Conservation (phyloP, 2,329 filamentous ascomycete species). For the Ploettnerulaceae sp. region DNA sequence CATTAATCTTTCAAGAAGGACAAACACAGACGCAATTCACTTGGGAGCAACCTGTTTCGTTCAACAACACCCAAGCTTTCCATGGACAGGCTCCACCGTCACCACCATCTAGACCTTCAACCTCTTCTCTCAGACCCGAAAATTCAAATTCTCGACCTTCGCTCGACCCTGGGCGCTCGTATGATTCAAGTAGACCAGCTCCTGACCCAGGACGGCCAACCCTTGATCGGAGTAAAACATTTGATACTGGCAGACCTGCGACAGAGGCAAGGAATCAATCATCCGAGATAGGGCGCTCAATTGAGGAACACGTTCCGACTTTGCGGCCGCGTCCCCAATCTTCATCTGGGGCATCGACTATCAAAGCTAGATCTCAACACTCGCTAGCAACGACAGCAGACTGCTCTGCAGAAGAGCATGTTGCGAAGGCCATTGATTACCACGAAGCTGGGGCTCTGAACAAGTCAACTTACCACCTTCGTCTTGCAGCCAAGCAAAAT, state of each 20-base stretch:
- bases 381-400: conserved; percentile 55
- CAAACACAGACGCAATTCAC: conserved; percentile 50
- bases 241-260: conserved; percentile 43
- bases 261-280: conserved; percentile 47
- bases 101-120: conserved; percentile 56
- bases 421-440: conserved; percentile 82
- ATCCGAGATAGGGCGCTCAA: conserved; percentile 38
- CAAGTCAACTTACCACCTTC: conserved; percentile 93
- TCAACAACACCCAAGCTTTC: conserved; percentile 41
- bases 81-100: conserved; percentile 52
- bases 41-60: conserved; percentile 53
- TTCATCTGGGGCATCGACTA: conserved; percentile 30
- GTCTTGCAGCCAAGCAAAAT: conserved; percentile 78
- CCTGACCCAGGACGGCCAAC: conserved; percentile 45
- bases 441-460: conserved; percentile 84
- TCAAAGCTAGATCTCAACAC: conserved; percentile 42
- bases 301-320: conserved; percentile 37
- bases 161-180: conserved; percentile 41
- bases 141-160: conserved; percentile 39
- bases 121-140: conserved; percentile 40
- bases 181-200: conserved; percentile 45
- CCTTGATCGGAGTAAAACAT: conserved; percentile 46
- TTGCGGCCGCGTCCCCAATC: conserved; percentile 31
- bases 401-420: conserved; percentile 79
- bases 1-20: conserved; percentile 52